These are phyloP conservation scores for Cucumis hystrix DNA, from an alignment of 306 rosid genomes.

Conservation along the genomic window DNA sequence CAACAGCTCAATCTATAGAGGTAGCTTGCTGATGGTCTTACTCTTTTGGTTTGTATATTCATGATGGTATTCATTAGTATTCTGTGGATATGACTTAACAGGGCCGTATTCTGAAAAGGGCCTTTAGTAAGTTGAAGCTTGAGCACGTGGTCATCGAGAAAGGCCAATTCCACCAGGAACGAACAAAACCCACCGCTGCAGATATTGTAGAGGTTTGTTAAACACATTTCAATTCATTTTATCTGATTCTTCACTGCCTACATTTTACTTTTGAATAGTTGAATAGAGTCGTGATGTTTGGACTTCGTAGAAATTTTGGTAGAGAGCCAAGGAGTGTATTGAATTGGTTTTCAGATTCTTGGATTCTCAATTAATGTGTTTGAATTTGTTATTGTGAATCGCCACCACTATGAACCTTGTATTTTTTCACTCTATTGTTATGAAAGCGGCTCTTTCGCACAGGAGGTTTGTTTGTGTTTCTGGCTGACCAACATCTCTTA, in stretches of 20 bases:
- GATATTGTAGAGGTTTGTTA: constrained; percentile 44
- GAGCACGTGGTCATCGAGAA: constrained; percentile 91
- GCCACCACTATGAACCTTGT: neutral
- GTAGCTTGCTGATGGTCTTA: constrained; percentile 17
- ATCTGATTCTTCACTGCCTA: neutral
- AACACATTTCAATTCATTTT: neutral
- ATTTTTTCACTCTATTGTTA: neutral
- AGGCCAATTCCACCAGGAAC: constrained; percentile 85
- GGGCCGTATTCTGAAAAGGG: constrained; percentile 92
- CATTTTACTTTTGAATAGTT: neutral
- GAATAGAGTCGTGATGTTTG: neutral
- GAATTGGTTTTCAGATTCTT: neutral
- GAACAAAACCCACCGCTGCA: constrained; percentile 16
- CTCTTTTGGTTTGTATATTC: neutral
- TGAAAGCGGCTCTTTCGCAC: neutral
- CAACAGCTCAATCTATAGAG: constrained; percentile 92
- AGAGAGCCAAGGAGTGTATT: neutral
- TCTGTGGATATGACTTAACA: constrained; percentile 18
- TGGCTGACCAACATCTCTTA: neutral
- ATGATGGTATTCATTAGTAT: neutral
- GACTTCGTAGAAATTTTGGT: neutral
- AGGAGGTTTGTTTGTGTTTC: neutral
- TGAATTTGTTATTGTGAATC: neutral
- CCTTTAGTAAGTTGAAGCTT: constrained; percentile 93
- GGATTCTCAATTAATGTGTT: neutral